A percentile compares a stretch with the other conserved stretches of the same genome.
Evolutionary conservation across 306 rosid species (phyloP).

Genomic region (Cucumis hystrix): DNA sequence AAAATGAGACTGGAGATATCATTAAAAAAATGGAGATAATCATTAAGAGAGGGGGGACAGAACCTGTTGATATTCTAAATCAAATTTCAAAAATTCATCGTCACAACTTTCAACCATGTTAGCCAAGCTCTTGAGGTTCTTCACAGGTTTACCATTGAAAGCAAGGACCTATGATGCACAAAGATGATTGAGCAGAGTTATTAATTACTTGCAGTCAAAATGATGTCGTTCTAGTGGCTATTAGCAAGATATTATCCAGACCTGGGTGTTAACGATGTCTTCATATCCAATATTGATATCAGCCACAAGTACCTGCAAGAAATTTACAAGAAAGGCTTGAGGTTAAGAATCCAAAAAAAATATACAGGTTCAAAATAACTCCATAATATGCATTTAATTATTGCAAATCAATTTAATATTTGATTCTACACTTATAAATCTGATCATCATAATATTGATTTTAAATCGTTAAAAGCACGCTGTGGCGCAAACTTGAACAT

Average conservation of each 20-base stretch:
- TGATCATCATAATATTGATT: too few species aligned
- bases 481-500: too few species aligned
- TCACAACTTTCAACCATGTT: conserved; percentile 70
- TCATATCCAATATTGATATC: conserved; percentile 93
- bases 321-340: conserved; percentile 2
- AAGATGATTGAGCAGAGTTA: neutral
- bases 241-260: conserved; percentile 10
- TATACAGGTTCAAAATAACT: neutral
- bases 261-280: conserved; percentile 92
- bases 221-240: neutral
- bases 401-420: too few species aligned
- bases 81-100: conserved; percentile 69
- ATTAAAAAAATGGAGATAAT: neutral
- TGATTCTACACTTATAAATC: too few species aligned
- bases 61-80: conserved; percentile 89
- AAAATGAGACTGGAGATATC: neutral
- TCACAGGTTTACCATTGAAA: conserved; percentile 80
- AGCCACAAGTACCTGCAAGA: conserved; percentile 81
- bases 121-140: conserved; percentile 80
- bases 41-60: neutral
- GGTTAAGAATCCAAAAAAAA: neutral
- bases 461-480: too few species aligned
- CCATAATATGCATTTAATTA: too few species aligned
- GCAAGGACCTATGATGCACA: conserved; percentile 46
- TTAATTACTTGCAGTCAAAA: neutral